Evolutionary conservation across 371 early-diverging fungal species (phyloP).

Genomic region (Coemansia sp.): DNA sequence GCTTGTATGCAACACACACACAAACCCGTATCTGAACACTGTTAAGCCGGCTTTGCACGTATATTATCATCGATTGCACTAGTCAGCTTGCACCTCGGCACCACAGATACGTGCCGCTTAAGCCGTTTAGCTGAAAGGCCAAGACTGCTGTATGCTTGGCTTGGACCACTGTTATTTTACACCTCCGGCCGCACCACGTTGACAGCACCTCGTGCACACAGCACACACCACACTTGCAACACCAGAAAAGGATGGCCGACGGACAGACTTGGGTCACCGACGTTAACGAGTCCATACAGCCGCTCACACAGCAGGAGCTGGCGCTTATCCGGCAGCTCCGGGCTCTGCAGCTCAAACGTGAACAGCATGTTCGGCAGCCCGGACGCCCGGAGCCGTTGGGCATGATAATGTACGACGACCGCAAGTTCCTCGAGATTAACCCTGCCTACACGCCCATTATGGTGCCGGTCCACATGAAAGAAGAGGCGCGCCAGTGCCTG

Average conservation of each 20-base stretch:
- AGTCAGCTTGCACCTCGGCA: too few relatives aligned
- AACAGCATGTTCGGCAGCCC: constrained; percentile 4
- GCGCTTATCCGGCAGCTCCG: constrained; percentile 26
- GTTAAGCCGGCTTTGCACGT: background rate
- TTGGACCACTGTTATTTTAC: background rate
- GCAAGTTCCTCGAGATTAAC: constrained; percentile 35
- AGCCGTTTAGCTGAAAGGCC: too few relatives aligned
- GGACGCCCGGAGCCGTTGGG: constrained; percentile 14
- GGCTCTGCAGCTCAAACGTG: constrained; percentile 20
- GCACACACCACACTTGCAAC: background rate
- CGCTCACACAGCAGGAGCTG: constrained; percentile 17
- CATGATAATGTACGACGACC: constrained; percentile 17
- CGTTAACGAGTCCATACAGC: background rate
- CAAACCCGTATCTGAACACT: background rate
- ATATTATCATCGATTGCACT: too few relatives aligned
- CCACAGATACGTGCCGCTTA: background rate
- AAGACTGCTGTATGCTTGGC: too few relatives aligned
- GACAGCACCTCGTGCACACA: background rate
- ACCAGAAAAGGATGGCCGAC: too few relatives aligned
- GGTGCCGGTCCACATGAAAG: constrained; percentile 22
- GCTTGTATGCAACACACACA: background rate
- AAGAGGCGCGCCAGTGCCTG: constrained; percentile 14
- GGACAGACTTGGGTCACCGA: too few relatives aligned
- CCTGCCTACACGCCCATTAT: constrained; percentile 27
- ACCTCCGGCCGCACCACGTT: background rate